Conservation (phyloP, 495 filamentous ascomycete species). For the Xylaria sp. region DNA sequence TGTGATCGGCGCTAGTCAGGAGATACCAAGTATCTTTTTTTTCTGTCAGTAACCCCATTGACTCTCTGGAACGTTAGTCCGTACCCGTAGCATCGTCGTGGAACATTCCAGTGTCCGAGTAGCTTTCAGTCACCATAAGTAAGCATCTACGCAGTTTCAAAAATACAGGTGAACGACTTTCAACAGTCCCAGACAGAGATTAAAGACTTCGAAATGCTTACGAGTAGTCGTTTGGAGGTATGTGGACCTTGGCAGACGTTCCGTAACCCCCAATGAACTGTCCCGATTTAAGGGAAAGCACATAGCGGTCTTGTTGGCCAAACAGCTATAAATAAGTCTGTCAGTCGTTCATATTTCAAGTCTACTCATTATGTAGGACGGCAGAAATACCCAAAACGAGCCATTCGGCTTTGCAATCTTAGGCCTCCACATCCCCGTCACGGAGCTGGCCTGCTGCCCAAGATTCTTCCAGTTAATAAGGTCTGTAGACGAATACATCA, state of each 20-base stretch:
- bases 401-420: conserved; percentile 56
- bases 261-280: conserved; percentile 45
- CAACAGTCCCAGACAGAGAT: too few species aligned
- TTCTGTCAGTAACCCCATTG: too few species aligned
- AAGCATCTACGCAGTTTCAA: not conserved
- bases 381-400: conserved; percentile 45
- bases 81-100: conserved; percentile 46
- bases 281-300: conserved; percentile 48
- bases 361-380: not conserved
- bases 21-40: conserved; percentile 49
- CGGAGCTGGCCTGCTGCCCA: conserved; percentile 41
- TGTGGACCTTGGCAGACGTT: conserved; percentile 46
- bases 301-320: conserved; percentile 54
- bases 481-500: conserved; percentile 54
- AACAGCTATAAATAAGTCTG: conserved; percentile 44
- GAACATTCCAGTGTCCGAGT: conserved; percentile 58
- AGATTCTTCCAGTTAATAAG: conserved; percentile 54
- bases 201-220: not conserved
- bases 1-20: conserved; percentile 55
- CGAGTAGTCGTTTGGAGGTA: conserved; percentile 52
- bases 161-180: not conserved
- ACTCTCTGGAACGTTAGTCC: too few species aligned
- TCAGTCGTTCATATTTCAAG: not conserved
- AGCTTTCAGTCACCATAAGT: conserved; percentile 19
- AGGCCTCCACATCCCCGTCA: conserved; percentile 50